Conservation (phyloP, 2,329 filamentous ascomycete genomes). For the Paecilomyces sp. region DNA sequence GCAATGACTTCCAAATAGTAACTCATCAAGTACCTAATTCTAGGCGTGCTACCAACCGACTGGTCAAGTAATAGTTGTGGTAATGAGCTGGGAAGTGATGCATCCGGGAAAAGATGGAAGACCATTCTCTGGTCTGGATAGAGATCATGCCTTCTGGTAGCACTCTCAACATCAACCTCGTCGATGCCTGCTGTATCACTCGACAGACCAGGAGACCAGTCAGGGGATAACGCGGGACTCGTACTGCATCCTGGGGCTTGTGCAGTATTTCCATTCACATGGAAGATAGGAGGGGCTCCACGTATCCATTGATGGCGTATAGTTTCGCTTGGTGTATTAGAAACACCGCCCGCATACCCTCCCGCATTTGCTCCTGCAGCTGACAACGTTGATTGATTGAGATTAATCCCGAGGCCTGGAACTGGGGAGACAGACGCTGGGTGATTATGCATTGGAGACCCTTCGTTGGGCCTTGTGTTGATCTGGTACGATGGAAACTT, state of each 20-base stretch:
- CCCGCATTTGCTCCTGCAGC: not conserved
- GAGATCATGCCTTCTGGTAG: not conserved
- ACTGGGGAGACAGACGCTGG: not conserved
- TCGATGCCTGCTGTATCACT: not conserved
- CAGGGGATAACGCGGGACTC: not conserved
- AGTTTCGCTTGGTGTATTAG: not conserved
- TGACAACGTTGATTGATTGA: not conserved
- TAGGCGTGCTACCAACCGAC: conserved; percentile 59
- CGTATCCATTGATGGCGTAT: not conserved
- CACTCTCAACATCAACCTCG: not conserved
- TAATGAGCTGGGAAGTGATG: conserved; percentile 16
- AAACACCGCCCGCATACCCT: not conserved
- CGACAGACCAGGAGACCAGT: not conserved
- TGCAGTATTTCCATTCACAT: not conserved
- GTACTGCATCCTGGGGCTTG: not conserved
- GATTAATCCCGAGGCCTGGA: not conserved
- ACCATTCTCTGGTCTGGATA: not conserved
- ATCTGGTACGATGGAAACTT: not conserved
- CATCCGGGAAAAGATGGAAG: not conserved
- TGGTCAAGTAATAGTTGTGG: conserved; percentile 30
- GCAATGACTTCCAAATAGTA: conserved; percentile 93
- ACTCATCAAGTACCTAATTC: conserved; percentile 82
- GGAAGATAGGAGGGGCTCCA: not conserved
- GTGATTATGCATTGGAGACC: not conserved
- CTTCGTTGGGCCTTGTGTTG: not conserved